Base-by-base conservation (phyloP, 352 stramenopile species). In the Phytophthora foliorum region DNA sequence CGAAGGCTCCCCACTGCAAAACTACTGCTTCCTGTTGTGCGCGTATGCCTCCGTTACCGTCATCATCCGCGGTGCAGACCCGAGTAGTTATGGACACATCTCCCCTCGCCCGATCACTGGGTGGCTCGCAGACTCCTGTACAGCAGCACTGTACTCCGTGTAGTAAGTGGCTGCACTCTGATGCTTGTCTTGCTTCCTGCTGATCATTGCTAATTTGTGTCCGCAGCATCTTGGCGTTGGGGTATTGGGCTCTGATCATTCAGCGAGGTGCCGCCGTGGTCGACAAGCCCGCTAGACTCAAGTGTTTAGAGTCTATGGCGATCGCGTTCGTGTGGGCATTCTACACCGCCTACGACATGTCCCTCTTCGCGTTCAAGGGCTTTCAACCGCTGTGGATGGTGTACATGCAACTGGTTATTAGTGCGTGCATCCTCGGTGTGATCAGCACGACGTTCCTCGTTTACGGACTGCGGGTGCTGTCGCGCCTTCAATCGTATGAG, bases 241-340 rank as follows among this genome's bases (percentile, higher is more conserved):
- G 54, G 6, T 91, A 87, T 50, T 89, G 82, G 80, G 71, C 81
- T 55, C 75, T 77, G 16, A 81, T 91, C 25, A 85, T 86, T 42
- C 78, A 88, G 53, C 63, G 73, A 19, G 77, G 77, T 32, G 69
- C 69, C 19, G 69, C 72, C 0, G 59, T 80, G 8, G 51, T 67
- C 19, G 42, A 70, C 27, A 73, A 73, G 25, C 69, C 67, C 14
- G 56, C 55, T 14, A 67, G 51, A 10, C 54, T 85, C 25, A 21
- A 48, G 34, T 67, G 69, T n/a, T 58, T 78, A 6, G 75, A 85
- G 54, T 58, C 64, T 4, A 57, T 32, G 1, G 50, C 68, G 1
- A 75, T 85, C 27, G 31, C 53, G 0, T 52, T 82, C 29, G 65
- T 85, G 24, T 85, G 74, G 77, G 19, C 53, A 62, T 85, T 85